Evolutionary conservation across 805 yeast species (phyloP), one percentile per base, ranked within the genome.

Genomic region (Candida schatavii): DNA sequence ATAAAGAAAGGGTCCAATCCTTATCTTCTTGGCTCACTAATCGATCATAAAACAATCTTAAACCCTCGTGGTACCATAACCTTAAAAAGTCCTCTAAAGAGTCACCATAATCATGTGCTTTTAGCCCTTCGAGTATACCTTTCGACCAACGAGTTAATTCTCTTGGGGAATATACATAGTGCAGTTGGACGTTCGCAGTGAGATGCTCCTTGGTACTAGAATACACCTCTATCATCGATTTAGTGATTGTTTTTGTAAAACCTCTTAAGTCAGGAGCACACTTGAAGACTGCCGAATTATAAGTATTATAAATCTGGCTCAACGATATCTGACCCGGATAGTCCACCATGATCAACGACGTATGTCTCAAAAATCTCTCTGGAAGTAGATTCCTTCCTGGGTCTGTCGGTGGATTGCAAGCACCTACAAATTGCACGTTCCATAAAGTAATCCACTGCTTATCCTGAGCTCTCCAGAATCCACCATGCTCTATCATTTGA

Each of bases 321-420:
- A 91, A 60, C 0, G 97, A 84, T 2, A 55, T 51, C 5, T 49
- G 49, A 0, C 83, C 81, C 0, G 98, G 97, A 54, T 90, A 84
- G 47, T 83, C 95, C 3, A 90, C 85, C 77, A 80, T 76, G 0
- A 91, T 49, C 4, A 88, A 67, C 0, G 83, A 62, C 2, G 78
- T 68, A 51, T 83, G 90, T 4, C 95, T 70, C 35, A 85, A 59
- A 50, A 90, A 83, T 33, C 97, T 64, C 7, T 66, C 54, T 1
- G 80, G 66, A 18, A 91, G 55, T 2, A 56, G 57, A 9, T 74
- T 66, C 46, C 98, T 72, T 0, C 97, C 96, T 3, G 80, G 77
- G 59, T 86, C 95, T 0, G 81, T 72, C 0, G 96, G 83, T 1
- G 97, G 93, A 54, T 91, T 91, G 59, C 98, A 91, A 0, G 98